A percentile compares a stretch with the other conserved stretches of the same genome.
phyloP scores from a whole-genome alignment of 2,329 filamentous ascomycete species.

The Seiridium cupressi region DNA sequence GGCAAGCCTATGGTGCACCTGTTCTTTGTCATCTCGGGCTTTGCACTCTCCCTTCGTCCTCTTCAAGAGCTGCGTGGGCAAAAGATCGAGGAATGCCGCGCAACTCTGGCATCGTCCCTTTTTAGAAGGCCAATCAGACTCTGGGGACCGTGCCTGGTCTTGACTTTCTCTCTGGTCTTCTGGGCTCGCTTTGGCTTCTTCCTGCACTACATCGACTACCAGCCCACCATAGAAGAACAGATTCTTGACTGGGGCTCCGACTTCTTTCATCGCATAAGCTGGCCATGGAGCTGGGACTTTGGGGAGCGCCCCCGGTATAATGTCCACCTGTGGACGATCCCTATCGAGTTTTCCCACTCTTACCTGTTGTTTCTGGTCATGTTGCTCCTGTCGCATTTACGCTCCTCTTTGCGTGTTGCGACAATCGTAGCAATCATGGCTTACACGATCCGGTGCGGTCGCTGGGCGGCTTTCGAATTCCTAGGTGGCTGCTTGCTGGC shows the following conservation, averaged over 20 bases:
- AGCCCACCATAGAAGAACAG: constrained; percentile 12
- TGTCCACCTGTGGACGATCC: constrained; percentile 47
- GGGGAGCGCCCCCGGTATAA: constrained; percentile 30
- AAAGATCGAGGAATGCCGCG: constrained; percentile 33
- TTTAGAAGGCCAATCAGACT: constrained; percentile 46
- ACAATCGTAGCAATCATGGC: constrained; percentile 29
- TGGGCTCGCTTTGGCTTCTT: constrained; percentile 20
- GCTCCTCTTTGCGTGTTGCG: constrained; percentile 27
- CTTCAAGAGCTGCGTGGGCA: constrained; percentile 38
- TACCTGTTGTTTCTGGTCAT: constrained; percentile 41
- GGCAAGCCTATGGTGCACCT: constrained; percentile 39
- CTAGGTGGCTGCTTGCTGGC: constrained; percentile 40
- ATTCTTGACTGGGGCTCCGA: constrained; percentile 18
- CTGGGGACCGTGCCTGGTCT: constrained; percentile 40
- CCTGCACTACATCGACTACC: constrained; percentile 16
- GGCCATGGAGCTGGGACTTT: constrained; percentile 18
- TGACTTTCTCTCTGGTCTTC: not conserved
- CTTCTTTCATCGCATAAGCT: constrained; percentile 19
- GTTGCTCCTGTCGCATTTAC: constrained; percentile 31
- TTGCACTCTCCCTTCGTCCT: constrained; percentile 43
- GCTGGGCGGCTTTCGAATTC: constrained; percentile 45
- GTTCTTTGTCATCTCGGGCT: constrained; percentile 52
- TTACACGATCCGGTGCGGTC: constrained; percentile 36
- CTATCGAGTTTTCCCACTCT: constrained; percentile 44
- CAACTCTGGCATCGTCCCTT: constrained; percentile 41